These are phyloP conservation scores for Heliamphora exappendiculata DNA, from an alignment of 148 eudicot genomes.

Conservation along the genomic window DNA sequence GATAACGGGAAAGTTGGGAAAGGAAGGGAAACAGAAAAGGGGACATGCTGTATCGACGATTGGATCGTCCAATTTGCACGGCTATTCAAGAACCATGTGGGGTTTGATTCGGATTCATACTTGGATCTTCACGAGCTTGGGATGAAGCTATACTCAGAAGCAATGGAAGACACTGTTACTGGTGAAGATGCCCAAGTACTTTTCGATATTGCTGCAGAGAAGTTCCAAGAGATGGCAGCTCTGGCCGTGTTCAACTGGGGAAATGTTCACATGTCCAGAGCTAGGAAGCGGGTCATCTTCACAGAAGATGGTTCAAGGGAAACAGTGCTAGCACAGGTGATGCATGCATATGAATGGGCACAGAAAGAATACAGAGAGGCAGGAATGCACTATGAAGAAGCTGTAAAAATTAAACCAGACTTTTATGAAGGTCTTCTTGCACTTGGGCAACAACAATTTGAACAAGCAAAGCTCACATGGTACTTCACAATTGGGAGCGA, in stretches of 20 bases:
- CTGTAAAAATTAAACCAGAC: constrained; percentile 70
- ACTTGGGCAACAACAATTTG: constrained; percentile 86
- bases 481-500: constrained; percentile 41
- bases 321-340: constrained; percentile 36
- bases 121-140: constrained; percentile 85
- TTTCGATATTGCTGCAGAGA: constrained; percentile 71
- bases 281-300: constrained; percentile 51
- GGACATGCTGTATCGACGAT: constrained; percentile 45
- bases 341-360: constrained; percentile 73
- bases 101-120: constrained; percentile 82
- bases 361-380: constrained; percentile 63
- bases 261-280: constrained; percentile 90
- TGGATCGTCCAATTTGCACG: constrained; percentile 88
- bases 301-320: constrained; percentile 54
- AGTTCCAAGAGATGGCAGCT: constrained; percentile 95
- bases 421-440: constrained; percentile 86
- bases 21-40: constrained; percentile 23
- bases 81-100: constrained; percentile 89
- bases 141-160: constrained; percentile 83
- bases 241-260: constrained; percentile 95
- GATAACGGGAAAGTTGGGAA: constrained; percentile 30
- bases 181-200: constrained; percentile 78
- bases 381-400: constrained; percentile 59
- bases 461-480: constrained; percentile 86
- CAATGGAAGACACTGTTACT: constrained; percentile 78